Evolutionary conservation across 495 filamentous ascomycete species (phyloP).

Genomic region (Apodospora peruviana): DNA sequence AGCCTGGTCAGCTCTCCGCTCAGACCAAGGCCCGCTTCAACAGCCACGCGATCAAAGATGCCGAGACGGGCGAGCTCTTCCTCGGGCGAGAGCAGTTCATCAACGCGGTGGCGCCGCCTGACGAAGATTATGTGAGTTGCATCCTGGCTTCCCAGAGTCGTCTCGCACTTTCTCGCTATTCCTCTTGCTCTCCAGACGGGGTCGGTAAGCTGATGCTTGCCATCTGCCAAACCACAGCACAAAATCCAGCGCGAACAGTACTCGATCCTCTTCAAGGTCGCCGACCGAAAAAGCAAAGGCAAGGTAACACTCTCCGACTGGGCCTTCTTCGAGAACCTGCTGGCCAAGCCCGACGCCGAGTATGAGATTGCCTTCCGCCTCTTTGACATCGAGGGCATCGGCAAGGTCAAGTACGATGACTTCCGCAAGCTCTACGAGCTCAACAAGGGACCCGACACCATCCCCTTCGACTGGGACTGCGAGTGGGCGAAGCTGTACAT

Average conservation of each 20-base stretch:
- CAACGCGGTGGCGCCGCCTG: conserved; percentile 77
- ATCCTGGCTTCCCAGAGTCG: background rate
- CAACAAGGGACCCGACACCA: conserved; percentile 72
- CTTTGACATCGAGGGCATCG: conserved; percentile 79
- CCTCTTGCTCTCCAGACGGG: conserved; percentile 11
- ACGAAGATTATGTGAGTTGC: conserved; percentile 81
- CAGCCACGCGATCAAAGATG: conserved; percentile 69
- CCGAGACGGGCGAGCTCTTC: conserved; percentile 66
- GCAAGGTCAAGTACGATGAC: conserved; percentile 79
- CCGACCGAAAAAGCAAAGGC: conserved; percentile 68
- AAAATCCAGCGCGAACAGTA: conserved; percentile 97
- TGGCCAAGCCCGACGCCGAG: conserved; percentile 91
- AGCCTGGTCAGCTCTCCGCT: conserved; percentile 52
- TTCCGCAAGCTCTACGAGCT: conserved; percentile 74
- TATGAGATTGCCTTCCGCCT: conserved; percentile 98
- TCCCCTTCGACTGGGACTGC: conserved; percentile 95
- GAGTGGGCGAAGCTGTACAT: conserved; percentile 96
- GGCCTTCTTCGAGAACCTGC: conserved; percentile 86
- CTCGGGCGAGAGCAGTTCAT: conserved; percentile 84
- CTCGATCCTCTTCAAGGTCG: conserved; percentile 82
- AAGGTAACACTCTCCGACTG: conserved; percentile 78
- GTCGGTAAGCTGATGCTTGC: conserved; percentile 13
- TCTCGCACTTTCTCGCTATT: background rate
- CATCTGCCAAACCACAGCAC: conserved; percentile 56
- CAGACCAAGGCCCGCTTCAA: conserved; percentile 69